Evolutionary conservation across 768 basidiomycete genomes (phyloP).

Genomic region (Serpula lacrymans): DNA sequence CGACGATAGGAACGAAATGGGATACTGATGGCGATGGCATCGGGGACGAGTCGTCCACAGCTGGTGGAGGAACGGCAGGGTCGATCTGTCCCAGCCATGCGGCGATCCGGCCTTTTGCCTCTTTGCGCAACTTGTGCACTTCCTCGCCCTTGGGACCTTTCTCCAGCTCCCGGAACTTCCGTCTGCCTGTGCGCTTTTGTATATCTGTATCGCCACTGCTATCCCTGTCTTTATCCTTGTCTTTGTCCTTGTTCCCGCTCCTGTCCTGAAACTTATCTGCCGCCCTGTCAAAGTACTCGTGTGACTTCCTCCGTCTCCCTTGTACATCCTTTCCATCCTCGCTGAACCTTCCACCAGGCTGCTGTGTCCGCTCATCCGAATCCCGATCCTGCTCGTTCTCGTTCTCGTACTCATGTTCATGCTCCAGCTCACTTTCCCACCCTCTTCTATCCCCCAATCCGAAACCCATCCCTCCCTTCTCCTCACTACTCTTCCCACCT

Average conservation of each 20-base stretch:
- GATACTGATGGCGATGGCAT: slow-evolving; percentile 29
- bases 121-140: slow-evolving; percentile 34
- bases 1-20: slow-evolving; percentile 23
- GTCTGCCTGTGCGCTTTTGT: slow-evolving; percentile 7
- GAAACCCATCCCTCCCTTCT: too few species aligned
- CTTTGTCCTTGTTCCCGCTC: slow-evolving; percentile 25
- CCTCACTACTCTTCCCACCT: too few species aligned
- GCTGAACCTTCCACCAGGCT: slow-evolving; percentile 21
- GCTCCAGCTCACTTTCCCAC: slow-evolving; percentile 4
- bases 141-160: slow-evolving; percentile 32
- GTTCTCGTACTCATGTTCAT: slow-evolving; percentile 12
- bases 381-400: slow-evolving; percentile 28
- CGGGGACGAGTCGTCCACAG: slow-evolving; percentile 34
- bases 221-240: slow-evolving; percentile 23
- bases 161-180: slow-evolving; percentile 25
- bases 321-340: slow-evolving; percentile 29
- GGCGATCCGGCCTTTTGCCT: slow-evolving; percentile 69
- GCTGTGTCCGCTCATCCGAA: slow-evolving; percentile 30
- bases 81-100: slow-evolving; percentile 75
- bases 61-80: slow-evolving; percentile 48
- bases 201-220: too few species aligned
- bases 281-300: slow-evolving; percentile 12
- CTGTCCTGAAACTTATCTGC: slow-evolving; percentile 8
- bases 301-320: not conserved
- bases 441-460: slow-evolving; percentile 19